Evolutionary conservation across 352 stramenopile species (phyloP), one percentile per base, ranked within the genome.

Genomic region (Thraustochytrium sp.): DNA sequence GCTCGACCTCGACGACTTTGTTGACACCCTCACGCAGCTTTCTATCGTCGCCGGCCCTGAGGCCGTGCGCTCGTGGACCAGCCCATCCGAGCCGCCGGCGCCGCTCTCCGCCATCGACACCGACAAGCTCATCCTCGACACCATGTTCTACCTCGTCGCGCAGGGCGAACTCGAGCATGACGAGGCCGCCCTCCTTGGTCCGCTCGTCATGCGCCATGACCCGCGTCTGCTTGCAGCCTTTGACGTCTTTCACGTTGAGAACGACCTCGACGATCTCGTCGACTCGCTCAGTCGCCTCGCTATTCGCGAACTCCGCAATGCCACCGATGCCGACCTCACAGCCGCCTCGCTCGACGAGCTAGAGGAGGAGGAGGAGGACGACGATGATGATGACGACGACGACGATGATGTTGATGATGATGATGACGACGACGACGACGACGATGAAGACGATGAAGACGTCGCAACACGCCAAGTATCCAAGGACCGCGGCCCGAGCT

Each of bases 1-100:
- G 3, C 53, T 73, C 40, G 80, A 85, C 42, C 31, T 85, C 2
- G 80, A 85, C 63, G 80, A 85, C 56, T 65, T 85, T 31, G 61
- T 85, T 11, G 80, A 85, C 56, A 85, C 80, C 8, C 23, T 85
- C 16, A 56, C 38, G 44, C 64, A 63, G 18, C 48, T 85, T 49
- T 59, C 80, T 16, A 23, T 80, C 2, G 31, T 80, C 4, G 68
- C 68, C 18, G 68, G 34, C 4, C 68, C 68, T 11, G 68, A 80
- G 42, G 48, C 40, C 13, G 31, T 80, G 62, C 11, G 11, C 62
- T 23, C 16, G 36, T 13, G 23, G 26, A 31, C 21, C 51, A 40
- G n/a, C 37, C 56, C 9, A 55, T 56, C 54, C 5, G 29, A 62
- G 21, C 2, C 77, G 5, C 51, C 59, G 2, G 46, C 46, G 42